These are phyloP conservation scores for Xenosphaeropsis pyriputrescens DNA, from an alignment of 2,329 filamentous ascomycete genomes.

Conservation along the genomic window DNA sequence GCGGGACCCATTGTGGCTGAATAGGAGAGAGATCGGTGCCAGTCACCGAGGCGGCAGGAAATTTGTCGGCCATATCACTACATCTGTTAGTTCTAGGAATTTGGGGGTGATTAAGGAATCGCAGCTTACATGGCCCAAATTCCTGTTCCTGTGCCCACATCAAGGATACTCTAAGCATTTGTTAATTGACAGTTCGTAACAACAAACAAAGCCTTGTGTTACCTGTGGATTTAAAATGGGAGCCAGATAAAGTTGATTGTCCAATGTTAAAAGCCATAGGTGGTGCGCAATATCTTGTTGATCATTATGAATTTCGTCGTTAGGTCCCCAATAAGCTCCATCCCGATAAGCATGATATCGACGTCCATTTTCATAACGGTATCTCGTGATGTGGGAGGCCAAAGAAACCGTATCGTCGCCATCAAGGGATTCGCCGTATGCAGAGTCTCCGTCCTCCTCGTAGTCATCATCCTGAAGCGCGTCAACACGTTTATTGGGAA, in stretches of 20 bases:
- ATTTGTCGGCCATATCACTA: conserved; percentile 11
- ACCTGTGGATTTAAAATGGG: conserved; percentile 7
- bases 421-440: conserved; percentile 7
- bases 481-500: too few relatives aligned
- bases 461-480: neutral
- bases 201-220: too few relatives aligned
- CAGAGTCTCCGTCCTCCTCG: conserved; percentile 4
- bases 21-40: conserved; percentile 17
- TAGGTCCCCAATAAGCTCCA: conserved; percentile 17
- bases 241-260: conserved; percentile 8
- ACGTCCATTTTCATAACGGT: conserved; percentile 1
- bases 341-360: conserved; percentile 3
- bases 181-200: too few relatives aligned
- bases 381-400: conserved; percentile 2
- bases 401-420: conserved; percentile 8
- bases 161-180: conserved; percentile 16
- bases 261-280: conserved; percentile 16
- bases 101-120: neutral
- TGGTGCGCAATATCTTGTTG: conserved; percentile 26
- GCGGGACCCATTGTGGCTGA: conserved; percentile 30
- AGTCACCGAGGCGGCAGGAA: conserved; percentile 14
- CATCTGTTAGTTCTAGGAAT: neutral
- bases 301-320: conserved; percentile 26
- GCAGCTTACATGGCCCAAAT: conserved; percentile 21
- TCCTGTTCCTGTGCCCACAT: conserved; percentile 26